These are phyloP conservation scores for Eucalyptus fibrosa DNA, from an alignment of 345 rosid genomes.

Conservation along the genomic window DNA sequence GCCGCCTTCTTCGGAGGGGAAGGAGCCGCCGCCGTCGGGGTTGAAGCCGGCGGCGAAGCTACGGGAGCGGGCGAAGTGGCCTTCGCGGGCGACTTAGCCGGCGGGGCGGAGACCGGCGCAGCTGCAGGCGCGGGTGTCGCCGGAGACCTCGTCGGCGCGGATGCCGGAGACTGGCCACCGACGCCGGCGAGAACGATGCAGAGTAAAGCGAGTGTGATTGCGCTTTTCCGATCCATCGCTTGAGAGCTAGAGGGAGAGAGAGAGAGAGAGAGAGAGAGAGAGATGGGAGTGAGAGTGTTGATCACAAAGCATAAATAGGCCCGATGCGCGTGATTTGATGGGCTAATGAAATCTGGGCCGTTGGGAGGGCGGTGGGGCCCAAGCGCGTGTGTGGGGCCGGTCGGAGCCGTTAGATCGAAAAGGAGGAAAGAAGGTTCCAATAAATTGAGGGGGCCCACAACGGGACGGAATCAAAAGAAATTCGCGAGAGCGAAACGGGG, in stretches of 20 bases:
- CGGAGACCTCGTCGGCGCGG: slow-evolving; percentile 30
- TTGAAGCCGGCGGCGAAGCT: not conserved
- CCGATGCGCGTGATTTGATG: not conserved
- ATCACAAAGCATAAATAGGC: not conserved
- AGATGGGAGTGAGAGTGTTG: not conserved
- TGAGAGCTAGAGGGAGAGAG: not conserved
- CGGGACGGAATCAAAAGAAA: not conserved
- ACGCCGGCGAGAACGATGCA: slow-evolving; percentile 47
- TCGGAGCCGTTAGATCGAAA: slow-evolving; percentile 1
- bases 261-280: not conserved
- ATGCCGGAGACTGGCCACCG: slow-evolving; percentile 51
- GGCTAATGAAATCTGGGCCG: not conserved
- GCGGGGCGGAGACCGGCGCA: slow-evolving; percentile 54
- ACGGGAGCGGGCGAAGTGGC: slow-evolving; percentile 5
- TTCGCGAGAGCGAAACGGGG: not conserved
- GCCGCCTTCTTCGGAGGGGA: slow-evolving; percentile 14
- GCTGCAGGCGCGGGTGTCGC: not conserved
- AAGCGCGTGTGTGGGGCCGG: not conserved
- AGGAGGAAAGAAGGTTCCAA: not conserved
- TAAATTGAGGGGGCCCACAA: not conserved
- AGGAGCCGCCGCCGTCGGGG: slow-evolving; percentile 4
- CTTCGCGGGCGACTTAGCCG: slow-evolving; percentile 29
- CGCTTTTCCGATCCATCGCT: slow-evolving; percentile 28
- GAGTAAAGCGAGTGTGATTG: slow-evolving; percentile 21
- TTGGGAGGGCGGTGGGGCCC: not conserved